These are phyloP conservation scores for Leptodermis oblonga DNA, from an alignment of 257 asterid genomes.

Conservation along the genomic window DNA sequence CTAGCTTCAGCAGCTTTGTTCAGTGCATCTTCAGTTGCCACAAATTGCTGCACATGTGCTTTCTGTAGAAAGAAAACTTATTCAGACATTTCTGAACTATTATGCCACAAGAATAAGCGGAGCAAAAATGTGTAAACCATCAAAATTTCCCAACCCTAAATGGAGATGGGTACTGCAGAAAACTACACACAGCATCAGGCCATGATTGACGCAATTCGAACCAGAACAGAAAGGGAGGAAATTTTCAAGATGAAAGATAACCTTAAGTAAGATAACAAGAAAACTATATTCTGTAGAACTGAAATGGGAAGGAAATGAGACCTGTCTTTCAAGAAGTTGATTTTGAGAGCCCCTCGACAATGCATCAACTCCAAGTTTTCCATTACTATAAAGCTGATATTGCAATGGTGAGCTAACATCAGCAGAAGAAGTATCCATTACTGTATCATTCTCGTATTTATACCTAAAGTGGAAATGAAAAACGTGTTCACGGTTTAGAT, in stretches of 20 bases:
- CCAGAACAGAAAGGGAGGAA: background rate
- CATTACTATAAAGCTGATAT: slow-evolving; percentile 87
- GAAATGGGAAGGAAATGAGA: slow-evolving; percentile 19
- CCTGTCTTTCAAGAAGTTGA: slow-evolving; percentile 99
- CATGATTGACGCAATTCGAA: background rate
- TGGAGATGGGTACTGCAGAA: background rate
- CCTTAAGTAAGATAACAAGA: background rate
- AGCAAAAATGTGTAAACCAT: background rate
- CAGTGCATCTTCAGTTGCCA: slow-evolving; percentile 96
- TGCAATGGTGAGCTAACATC: slow-evolving; percentile 88
- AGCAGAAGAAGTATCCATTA: slow-evolving; percentile 81
- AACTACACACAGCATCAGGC: background rate
- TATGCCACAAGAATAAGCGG: background rate
- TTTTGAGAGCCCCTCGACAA: slow-evolving; percentile 80
- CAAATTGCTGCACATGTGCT: slow-evolving; percentile 97
- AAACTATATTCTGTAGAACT: background rate
- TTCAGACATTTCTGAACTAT: slow-evolving; percentile 6
- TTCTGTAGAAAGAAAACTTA: slow-evolving; percentile 42
- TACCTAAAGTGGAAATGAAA: slow-evolving; percentile 45
- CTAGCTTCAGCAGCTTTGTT: slow-evolving; percentile 98
- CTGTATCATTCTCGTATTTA: slow-evolving; percentile 85
- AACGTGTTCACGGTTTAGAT: background rate
- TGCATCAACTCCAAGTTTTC: slow-evolving; percentile 73
- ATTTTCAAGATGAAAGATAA: background rate
- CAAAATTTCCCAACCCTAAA: background rate